Conservation (phyloP, 2,329 filamentous ascomycete genomes). For the Cyclaneusma minus region DNA sequence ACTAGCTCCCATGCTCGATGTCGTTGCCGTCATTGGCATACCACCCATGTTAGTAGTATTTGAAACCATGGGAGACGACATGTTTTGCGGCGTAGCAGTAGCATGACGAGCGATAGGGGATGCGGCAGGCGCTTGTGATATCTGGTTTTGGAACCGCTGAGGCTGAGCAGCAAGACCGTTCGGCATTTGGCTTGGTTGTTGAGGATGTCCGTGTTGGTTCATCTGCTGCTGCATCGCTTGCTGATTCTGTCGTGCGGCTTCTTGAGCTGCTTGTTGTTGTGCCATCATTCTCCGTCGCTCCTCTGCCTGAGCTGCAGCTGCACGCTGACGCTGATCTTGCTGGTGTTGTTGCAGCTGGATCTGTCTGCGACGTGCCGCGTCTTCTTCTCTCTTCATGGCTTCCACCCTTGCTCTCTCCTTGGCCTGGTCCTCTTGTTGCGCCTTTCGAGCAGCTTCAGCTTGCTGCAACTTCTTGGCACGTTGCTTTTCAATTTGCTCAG, state of each 20-base stretch:
- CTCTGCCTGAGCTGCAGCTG: too few relatives aligned
- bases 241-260: constrained; percentile 17
- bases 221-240: constrained; percentile 19
- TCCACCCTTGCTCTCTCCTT: constrained; percentile 23
- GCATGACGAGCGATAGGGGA: constrained; percentile 52
- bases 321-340: constrained; percentile 19
- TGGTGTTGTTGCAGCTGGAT: constrained; percentile 15
- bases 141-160: constrained; percentile 19
- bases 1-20: constrained; percentile 53
- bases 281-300: constrained; percentile 19
- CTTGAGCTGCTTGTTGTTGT: constrained; percentile 23
- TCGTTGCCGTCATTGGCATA: constrained; percentile 47
- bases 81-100: constrained; percentile 47
- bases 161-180: constrained; percentile 24
- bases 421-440: constrained; percentile 29
- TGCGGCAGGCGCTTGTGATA: constrained; percentile 46
- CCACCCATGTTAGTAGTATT: constrained; percentile 24
- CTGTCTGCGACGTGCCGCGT: constrained; percentile 14
- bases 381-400: constrained; percentile 16
- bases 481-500: constrained; percentile 60
- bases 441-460: constrained; percentile 28
- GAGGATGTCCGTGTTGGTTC: constrained; percentile 27
- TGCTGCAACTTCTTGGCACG: constrained; percentile 61
- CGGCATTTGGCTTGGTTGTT: constrained; percentile 23
- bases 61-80: constrained; percentile 53